A percentile compares a stretch with the other conserved stretches of the same genome.
Evolutionary conservation across 768 basidiomycete genomes (phyloP).

Genomic region (Cystofilobasidium macerans): DNA sequence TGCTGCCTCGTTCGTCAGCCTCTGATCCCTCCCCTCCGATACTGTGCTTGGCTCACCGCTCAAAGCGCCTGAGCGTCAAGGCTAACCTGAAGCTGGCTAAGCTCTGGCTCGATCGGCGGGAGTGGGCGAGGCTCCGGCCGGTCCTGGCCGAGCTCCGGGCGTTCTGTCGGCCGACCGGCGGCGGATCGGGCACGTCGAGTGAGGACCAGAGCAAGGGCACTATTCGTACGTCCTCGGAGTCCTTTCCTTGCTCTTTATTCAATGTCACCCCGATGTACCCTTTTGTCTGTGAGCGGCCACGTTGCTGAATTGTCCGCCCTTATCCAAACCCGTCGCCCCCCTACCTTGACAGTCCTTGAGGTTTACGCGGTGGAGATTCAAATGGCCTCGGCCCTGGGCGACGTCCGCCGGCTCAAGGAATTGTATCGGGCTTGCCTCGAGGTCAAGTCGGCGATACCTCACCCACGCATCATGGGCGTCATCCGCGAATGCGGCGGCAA

Average conservation of each 20-base stretch:
- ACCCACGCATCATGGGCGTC: constrained; percentile 96
- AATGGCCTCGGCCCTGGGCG: constrained; percentile 95
- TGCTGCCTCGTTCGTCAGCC: constrained; percentile 11
- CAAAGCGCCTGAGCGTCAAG: constrained; percentile 79
- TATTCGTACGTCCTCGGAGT: constrained; percentile 13
- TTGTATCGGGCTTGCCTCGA: constrained; percentile 91
- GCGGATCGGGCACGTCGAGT: constrained; percentile 32
- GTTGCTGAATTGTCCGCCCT: neutral
- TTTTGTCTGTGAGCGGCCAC: neutral
- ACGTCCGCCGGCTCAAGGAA: constrained; percentile 94
- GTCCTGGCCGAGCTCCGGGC: constrained; percentile 40
- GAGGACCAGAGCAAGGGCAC: constrained; percentile 30
- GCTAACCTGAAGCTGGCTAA: constrained; percentile 96
- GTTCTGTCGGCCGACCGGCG: constrained; percentile 32
- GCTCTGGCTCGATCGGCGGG: constrained; percentile 89
- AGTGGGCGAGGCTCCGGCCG: constrained; percentile 71
- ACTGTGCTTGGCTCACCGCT: neutral
- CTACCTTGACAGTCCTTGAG: constrained; percentile 52
- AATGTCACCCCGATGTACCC: no score
- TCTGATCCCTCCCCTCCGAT: no score
- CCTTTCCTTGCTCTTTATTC: neutral
- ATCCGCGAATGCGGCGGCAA: constrained; percentile 99
- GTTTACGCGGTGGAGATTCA: constrained; percentile 98
- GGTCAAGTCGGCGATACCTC: constrained; percentile 91
- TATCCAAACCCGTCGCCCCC: no score